Evolutionary conservation across 495 filamentous ascomycete species (phyloP), one percentile per base, ranked within the genome.

Genomic region (Pyrenula massariospora): DNA sequence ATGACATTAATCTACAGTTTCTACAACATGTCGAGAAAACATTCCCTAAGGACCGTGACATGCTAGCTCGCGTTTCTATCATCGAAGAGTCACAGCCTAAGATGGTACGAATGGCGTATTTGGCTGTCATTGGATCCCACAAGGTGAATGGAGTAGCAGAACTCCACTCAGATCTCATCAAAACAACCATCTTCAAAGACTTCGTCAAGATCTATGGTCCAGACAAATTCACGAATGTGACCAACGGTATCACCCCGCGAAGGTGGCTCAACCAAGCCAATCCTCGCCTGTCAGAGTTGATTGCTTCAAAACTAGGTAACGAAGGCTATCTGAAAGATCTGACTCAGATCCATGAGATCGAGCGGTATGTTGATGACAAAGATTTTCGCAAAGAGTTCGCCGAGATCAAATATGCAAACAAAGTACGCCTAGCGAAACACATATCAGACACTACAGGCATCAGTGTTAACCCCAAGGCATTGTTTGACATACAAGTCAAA

Each of bases 71-170:
- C 19, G 90, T 97, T 21, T 97, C 93, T 2, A 91, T 98, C 62
- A 96, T 98, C 55, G 93, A 98, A 70, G 93, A 98, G 70, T 88
- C 88, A 8, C 85, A 93, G 64, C 90, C 93, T n/a, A 91, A 97
- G 80, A 94, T 95, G 85, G 83, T 98, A 54, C 86, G 91, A 63
- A 98, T 98, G 93, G 93, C 94, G 0, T 91, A 81, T 68, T 73
- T 98, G 49, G 93, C 93, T 20, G 86, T 96, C 59, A 91, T 98
- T 64, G 93, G 94, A 24, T 97, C 93, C 22, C 93, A 98, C 79
- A 97, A 97, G 70, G 93, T 98, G 70, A 98, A 98, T 64, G 93
- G 93, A 64, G 93, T 98, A 24, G 93, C 93, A 22, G 93, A 97
- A 70, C 74, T 98, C 55, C 93, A 98, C 70, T 98, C 93, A 2